These are phyloP conservation scores for Pyricularia grisea DNA, from an alignment of 2,329 filamentous ascomycete genomes.

Conservation along the genomic window DNA sequence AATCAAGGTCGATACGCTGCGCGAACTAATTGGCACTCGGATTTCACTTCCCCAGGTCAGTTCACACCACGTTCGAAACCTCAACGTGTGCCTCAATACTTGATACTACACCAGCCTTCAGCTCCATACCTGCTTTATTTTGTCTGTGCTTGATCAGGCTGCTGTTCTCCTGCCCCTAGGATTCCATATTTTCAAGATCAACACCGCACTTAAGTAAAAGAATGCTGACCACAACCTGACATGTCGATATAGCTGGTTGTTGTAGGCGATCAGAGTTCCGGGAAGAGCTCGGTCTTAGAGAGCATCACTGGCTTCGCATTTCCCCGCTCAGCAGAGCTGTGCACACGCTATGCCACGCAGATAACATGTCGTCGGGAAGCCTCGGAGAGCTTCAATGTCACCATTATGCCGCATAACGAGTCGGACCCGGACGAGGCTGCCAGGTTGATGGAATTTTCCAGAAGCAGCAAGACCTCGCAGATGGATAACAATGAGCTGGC, in stretches of 20 bases:
- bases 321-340: conserved; percentile 31
- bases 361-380: conserved; percentile 27
- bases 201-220: background rate
- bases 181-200: background rate
- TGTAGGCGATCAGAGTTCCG: conserved; percentile 76
- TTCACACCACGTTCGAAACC: background rate
- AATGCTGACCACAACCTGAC: background rate
- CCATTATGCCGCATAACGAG: conserved; percentile 26
- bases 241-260: conserved; percentile 59
- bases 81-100: background rate
- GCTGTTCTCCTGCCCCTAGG: background rate
- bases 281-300: conserved; percentile 78
- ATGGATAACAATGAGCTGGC: background rate
- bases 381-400: conserved; percentile 24
- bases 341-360: too few species aligned
- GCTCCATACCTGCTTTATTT: background rate
- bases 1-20: conserved; percentile 17
- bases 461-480: conserved; percentile 6
- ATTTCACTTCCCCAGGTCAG: conserved; percentile 16
- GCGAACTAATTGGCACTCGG: conserved; percentile 15
- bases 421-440: conserved; percentile 8
- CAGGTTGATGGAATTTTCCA: conserved; percentile 9
- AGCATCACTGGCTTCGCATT: conserved; percentile 43
- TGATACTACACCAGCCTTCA: background rate
- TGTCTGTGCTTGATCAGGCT: background rate